Evolutionary conservation across 305 asterid genomes (phyloP).

Genomic region (Nicotiana rustica): DNA sequence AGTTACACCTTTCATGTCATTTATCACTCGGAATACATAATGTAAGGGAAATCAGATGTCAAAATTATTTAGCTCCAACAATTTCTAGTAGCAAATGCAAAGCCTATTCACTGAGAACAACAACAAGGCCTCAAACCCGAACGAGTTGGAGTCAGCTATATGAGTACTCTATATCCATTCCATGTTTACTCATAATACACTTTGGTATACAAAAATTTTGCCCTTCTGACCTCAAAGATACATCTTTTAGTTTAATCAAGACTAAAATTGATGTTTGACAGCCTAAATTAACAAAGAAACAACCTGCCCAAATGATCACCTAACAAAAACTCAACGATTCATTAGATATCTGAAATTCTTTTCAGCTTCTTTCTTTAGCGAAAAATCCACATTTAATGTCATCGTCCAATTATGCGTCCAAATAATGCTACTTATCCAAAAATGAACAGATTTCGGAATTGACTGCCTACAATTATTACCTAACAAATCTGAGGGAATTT

Average conservation of each 20-base stretch:
- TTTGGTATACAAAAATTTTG: neutral
- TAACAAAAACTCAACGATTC: neutral
- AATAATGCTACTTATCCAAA: neutral
- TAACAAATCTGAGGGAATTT: neutral
- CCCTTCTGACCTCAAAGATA: neutral
- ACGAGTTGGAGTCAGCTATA: neutral
- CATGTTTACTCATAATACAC: neutral
- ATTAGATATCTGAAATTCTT: conserved; percentile 8
- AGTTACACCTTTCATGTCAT: conserved; percentile 22
- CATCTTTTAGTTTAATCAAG: conserved; percentile 9
- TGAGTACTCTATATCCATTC: neutral
- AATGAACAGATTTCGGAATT: neutral
- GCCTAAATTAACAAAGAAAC: neutral
- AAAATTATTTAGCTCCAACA: neutral
- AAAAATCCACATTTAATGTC: neutral
- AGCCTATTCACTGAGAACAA: neutral
- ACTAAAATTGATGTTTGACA: neutral
- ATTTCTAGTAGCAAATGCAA: conserved; percentile 19
- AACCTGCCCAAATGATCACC: conserved; percentile 1
- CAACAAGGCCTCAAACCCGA: neutral
- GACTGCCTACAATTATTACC: neutral
- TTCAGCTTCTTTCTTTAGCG: neutral
- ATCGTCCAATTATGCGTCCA: conserved; percentile 10
- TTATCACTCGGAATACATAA: neutral
- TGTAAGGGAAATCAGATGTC: neutral